Conservation (phyloP, 208 protist genomes). For the Wallacemonas sp. region DNA sequence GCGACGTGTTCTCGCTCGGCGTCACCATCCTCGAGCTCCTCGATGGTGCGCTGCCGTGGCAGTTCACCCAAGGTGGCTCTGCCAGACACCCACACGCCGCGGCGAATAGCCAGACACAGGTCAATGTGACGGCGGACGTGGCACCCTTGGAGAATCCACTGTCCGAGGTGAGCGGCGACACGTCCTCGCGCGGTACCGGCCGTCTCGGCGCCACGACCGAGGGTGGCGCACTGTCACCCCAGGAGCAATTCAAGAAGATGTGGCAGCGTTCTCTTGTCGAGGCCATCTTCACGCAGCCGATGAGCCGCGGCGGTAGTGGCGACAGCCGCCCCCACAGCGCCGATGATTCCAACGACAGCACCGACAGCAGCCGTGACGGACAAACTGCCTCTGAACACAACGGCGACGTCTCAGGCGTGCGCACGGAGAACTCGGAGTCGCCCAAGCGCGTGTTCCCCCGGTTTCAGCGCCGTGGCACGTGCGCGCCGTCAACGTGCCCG, state of each 20-base stretch:
- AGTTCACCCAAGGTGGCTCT: conserved; percentile 11
- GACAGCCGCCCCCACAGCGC: not conserved
- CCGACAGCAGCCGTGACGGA: not conserved
- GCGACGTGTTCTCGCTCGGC: conserved; percentile 69
- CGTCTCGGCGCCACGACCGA: not conserved
- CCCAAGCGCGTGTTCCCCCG: not conserved
- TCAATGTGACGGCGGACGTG: not conserved
- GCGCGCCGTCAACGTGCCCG: not conserved
- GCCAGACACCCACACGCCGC: not conserved
- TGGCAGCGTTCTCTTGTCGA: not conserved
- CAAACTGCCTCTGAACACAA: not conserved
- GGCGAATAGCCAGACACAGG: not conserved
- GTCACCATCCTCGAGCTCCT: conserved; percentile 60
- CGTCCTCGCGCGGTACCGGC: not conserved
- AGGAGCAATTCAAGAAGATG: not conserved
- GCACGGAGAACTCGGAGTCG: not conserved
- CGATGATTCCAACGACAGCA: not conserved
- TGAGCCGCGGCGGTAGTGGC: no score
- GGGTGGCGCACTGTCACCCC: not conserved
- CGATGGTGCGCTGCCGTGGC: conserved; percentile 56
- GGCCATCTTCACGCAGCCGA: not conserved
- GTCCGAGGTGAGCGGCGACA: not conserved
- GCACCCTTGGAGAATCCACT: no score
- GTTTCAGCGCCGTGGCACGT: conserved; percentile 5
- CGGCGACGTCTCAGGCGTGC: not conserved